A percentile compares a stretch with the other conserved stretches of the same genome.
These are phyloP conservation scores for Rhododendron molle DNA, from an alignment of 148 eudicot species.

Conservation along the genomic window DNA sequence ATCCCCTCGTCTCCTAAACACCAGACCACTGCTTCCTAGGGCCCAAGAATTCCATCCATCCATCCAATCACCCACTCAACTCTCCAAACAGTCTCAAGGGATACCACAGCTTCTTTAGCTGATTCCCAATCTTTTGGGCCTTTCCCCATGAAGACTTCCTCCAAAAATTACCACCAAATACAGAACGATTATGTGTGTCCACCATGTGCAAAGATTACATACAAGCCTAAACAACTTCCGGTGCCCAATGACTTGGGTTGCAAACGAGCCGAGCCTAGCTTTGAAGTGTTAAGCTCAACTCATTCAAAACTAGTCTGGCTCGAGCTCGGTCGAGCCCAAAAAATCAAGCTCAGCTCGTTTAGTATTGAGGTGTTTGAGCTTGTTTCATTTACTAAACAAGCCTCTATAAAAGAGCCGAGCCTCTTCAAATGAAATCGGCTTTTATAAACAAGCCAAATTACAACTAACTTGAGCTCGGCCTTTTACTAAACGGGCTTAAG, in stretches of 20 bases:
- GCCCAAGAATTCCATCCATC: background rate
- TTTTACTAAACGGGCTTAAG: background rate
- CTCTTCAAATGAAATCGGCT: background rate
- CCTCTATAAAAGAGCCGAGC: background rate
- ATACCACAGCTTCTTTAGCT: background rate
- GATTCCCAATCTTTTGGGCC: background rate
- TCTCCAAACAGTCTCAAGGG: background rate
- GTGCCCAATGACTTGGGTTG: background rate
- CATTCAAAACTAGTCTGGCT: background rate
- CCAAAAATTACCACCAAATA: background rate
- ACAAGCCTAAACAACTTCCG: background rate
- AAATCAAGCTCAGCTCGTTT: background rate
- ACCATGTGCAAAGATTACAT: background rate
- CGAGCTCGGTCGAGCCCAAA: background rate
- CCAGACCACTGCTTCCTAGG: background rate
- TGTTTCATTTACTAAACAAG: background rate
- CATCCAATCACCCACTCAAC: background rate
- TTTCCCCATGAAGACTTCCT: background rate
- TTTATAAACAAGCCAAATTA: background rate
- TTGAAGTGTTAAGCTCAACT: background rate
- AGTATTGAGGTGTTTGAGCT: background rate
- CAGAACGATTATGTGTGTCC: background rate
- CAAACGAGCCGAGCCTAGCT: background rate
- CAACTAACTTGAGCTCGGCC: background rate
- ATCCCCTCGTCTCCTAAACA: background rate